phyloP scores from a whole-genome alignment of 2,329 filamentous ascomycete genomes.

The Ophiosphaerella narmari region DNA sequence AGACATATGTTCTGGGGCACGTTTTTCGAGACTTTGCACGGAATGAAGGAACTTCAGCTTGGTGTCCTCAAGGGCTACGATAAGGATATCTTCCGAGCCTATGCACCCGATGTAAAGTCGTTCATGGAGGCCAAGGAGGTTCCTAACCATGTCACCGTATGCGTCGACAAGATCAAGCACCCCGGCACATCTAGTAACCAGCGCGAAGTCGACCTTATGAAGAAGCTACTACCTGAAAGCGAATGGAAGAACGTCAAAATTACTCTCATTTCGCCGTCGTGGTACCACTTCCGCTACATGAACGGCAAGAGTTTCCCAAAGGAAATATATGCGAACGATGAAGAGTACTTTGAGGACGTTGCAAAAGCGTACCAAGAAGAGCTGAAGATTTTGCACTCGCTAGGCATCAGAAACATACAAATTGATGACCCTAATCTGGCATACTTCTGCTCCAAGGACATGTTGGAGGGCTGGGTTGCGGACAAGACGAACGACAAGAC shows the following conservation, averaged over 20 bases:
- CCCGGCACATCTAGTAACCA: conserved; percentile 60
- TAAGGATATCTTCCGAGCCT: conserved; percentile 60
- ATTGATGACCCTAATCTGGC: conserved; percentile 56
- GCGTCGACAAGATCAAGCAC: conserved; percentile 62
- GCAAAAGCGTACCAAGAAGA: conserved; percentile 54
- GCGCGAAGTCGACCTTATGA: conserved; percentile 64
- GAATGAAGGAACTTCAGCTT: conserved; percentile 58
- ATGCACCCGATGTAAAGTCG: conserved; percentile 65
- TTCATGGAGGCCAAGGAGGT: conserved; percentile 62
- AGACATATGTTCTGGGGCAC: conserved; percentile 61
- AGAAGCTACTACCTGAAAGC: conserved; percentile 62
- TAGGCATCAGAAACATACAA: conserved; percentile 54
- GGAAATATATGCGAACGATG: conserved; percentile 52
- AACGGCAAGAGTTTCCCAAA: conserved; percentile 54
- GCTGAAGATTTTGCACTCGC: conserved; percentile 51
- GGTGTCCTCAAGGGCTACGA: conserved; percentile 51
- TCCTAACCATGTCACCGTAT: conserved; percentile 61
- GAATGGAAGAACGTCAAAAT: conserved; percentile 70
- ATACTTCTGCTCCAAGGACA: conserved; percentile 46
- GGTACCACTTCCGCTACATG: conserved; percentile 70
- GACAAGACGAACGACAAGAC: conserved; percentile 70
- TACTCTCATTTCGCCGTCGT: conserved; percentile 68
- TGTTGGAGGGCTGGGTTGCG: conserved; percentile 51
- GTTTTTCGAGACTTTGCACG: conserved; percentile 60
- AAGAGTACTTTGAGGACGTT: conserved; percentile 55